These are phyloP conservation scores for Plasmopara viticola DNA, from an alignment of 352 stramenopile genomes.

Conservation along the genomic window DNA sequence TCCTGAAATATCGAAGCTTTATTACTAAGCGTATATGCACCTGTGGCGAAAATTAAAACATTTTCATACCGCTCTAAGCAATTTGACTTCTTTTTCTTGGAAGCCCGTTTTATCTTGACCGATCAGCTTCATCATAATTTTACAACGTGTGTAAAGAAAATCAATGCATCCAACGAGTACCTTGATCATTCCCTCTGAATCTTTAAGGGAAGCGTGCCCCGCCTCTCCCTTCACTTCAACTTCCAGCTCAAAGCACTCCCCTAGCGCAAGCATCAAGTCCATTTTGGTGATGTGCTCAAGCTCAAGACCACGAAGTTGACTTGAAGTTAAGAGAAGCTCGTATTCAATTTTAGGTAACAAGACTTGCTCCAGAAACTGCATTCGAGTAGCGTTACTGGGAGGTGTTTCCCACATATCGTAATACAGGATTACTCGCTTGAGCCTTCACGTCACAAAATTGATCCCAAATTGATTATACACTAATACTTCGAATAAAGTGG, in stretches of 20 bases:
- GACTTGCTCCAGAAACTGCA: slow-evolving; percentile 84
- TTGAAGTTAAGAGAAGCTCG: slow-evolving; percentile 62
- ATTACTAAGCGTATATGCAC: background rate
- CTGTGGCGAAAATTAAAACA: background rate
- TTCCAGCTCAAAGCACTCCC: slow-evolving; percentile 85
- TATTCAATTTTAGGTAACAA: slow-evolving; percentile 70
- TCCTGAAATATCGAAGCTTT: slow-evolving; percentile 11
- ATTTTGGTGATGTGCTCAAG: slow-evolving; percentile 82
- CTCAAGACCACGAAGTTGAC: slow-evolving; percentile 60
- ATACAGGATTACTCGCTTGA: slow-evolving; percentile 73
- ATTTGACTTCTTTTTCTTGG: slow-evolving; percentile 21
- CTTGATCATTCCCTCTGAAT: slow-evolving; percentile 36
- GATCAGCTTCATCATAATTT: background rate
- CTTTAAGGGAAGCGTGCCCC: slow-evolving; percentile 40
- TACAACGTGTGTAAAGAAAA: background rate
- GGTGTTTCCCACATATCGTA: slow-evolving; percentile 85
- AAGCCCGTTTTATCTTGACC: no score
- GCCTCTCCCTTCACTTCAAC: slow-evolving; percentile 37
- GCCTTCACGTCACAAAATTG: slow-evolving; percentile 16
- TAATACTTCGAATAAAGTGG: background rate
- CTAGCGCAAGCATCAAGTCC: slow-evolving; percentile 72
- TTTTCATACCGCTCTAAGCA: slow-evolving; percentile 25
- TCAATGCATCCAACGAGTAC: slow-evolving; percentile 10
- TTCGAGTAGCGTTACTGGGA: slow-evolving; percentile 64
- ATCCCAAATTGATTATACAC: background rate